Base-by-base conservation (phyloP, 768 basidiomycete species). In the Calocera cornea region DNA sequence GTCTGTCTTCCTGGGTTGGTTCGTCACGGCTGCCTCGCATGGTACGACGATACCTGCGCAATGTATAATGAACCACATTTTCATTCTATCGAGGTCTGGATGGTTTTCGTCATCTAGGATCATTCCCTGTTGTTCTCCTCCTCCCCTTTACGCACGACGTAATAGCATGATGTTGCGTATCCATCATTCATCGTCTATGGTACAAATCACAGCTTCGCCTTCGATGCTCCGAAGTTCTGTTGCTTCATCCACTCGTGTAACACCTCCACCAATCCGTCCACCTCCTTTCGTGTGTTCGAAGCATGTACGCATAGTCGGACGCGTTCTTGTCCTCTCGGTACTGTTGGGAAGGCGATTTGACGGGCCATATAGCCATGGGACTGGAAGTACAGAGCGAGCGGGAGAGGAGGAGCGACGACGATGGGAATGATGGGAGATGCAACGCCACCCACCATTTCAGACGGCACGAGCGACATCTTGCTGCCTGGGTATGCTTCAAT, bases 291-390 rank as follows among this genome's bases (percentile, higher is more conserved):
- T 34, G 85, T 84, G 72, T 95, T 92, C 1, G 82, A 85, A 0
- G 92, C 86, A 72, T 94, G 90, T 31, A 97, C 72, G 75, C 95
- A 97, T n/a, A 97, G 83, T 1, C 95, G 77, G 1, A 97, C 87
- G 19, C 94, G 83, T 69, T 94, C 89, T 68, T 83, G 83, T 10
- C 91, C 93, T 65, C 86, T 87, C 0, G 94, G 92, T 0, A 97
- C 94, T 0, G 94, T 97, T 0, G 95, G 95, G 80, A 87, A 88
- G 11, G 84, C 86, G 44, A 93, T 92, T 2, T 89, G 86, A 1
- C 87, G 84, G 0, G 87, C 88, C 70, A 87, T 86, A 72, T 89
- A 81, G 1, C 83, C 82, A 1, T 70, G 70, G 24, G 65, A 67
- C 64, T 75, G 76, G 50, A 97, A 86, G 73, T 86, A 83, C 0